Base-by-base conservation (phyloP, 345 rosid genomes). In the Gossypioides kirkii region DNA sequence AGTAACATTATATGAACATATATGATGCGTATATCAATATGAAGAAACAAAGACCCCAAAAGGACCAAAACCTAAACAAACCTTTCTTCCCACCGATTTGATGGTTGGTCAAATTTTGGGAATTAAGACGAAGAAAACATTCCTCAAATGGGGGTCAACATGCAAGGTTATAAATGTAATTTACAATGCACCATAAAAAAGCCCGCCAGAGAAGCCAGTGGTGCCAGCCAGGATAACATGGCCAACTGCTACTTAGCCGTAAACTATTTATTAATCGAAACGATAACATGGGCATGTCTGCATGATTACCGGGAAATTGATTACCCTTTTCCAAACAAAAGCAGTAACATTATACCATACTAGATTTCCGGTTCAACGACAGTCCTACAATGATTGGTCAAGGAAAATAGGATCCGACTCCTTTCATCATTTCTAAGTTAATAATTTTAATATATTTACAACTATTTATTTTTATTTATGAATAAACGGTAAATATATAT, bases 171-270 rank as follows among this genome's bases (percentile, higher is more conserved):
- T 46, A 46, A 14, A 46, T 46, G 55, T 66, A 49, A 47, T 68
- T 50, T 47, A 8, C 23, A 26, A 68, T 17, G 71, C 56, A 18
- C 42, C 41, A 68, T 32, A 53, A 36, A 5, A 18, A 59, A 36
- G 76, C 8, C 61, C n/a, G 69, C 18, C 68, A 46, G 36, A 25
- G 38, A 60, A 60, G 45, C 6, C 11, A 32, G 8, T 47, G 58
- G 55, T 49, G 54, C 54, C 54, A 49, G 54, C 69, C 23, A 47
- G 38, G 6, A 36, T 10, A 32, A 32, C 38, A 32, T 32, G 66
- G 73, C 70, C 38, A 47, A 77, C 64, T 80, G 81, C 77, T 8
- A 38, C 63, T 70, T 61, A 9, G 62, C 61, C 67, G 69, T 55
- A 63, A 52, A 67, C 59, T 14, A 6, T 61, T 14, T 18, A 64